Conservation (phyloP, 768 basidiomycete species). For the Tubosaeta sp. region DNA sequence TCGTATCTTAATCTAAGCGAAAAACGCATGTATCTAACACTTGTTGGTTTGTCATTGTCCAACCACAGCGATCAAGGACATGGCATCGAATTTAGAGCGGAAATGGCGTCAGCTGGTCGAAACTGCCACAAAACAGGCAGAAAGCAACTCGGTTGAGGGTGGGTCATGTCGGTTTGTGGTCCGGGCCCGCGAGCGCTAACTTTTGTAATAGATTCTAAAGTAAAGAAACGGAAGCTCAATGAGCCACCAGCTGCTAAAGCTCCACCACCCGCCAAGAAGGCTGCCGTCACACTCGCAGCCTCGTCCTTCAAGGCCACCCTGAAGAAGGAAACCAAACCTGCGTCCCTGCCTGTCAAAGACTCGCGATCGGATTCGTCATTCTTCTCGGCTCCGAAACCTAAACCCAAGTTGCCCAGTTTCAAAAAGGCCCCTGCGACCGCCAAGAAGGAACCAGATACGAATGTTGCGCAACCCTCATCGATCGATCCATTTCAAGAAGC, state of each 20-base stretch:
- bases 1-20: conserved; percentile 32
- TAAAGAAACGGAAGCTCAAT: conserved; percentile 73
- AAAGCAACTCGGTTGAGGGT: conserved; percentile 59
- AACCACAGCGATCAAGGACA: conserved; percentile 82
- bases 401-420: conserved; percentile 80
- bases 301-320: conserved; percentile 31
- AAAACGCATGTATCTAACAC: conserved; percentile 65
- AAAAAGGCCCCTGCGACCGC: conserved; percentile 61
- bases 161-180: conserved; percentile 54
- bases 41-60: conserved; percentile 38
- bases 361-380: conserved; percentile 85
- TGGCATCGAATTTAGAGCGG: conserved; percentile 83
- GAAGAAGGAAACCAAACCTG: conserved; percentile 54
- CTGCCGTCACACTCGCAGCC: conserved; percentile 37
- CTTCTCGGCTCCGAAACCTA: conserved; percentile 83
- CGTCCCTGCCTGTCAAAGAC: conserved; percentile 51
- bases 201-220: conserved; percentile 43
- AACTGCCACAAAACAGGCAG: conserved; percentile 42
- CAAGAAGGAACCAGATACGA: conserved; percentile 52
- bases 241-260: conserved; percentile 45
- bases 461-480: conserved; percentile 71
- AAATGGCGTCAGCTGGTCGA: conserved; percentile 71
- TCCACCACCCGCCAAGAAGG: conserved; percentile 63
- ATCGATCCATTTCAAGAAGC: conserved; percentile 81
- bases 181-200: conserved; percentile 23